phyloP scores from a whole-genome alignment of 768 basidiomycete species.

The Cantharellus cinnabarinus region DNA sequence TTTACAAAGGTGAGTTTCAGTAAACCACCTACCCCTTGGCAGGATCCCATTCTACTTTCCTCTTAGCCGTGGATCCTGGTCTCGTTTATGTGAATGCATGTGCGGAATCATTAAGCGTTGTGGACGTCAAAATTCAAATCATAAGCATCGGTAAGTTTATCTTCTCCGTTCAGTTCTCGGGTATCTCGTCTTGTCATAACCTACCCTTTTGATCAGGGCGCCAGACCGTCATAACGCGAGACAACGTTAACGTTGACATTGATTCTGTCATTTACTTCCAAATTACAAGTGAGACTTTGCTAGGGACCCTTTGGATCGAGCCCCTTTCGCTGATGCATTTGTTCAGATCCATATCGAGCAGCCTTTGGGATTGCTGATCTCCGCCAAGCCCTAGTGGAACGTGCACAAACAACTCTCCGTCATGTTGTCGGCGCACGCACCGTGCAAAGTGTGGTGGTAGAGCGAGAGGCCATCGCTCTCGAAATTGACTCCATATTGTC shows the following conservation, averaged over 20 bases:
- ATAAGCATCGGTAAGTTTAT: slow-evolving; percentile 40
- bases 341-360: slow-evolving; percentile 56
- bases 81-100: slow-evolving; percentile 86
- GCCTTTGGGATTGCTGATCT: slow-evolving; percentile 87
- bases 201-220: slow-evolving; percentile 6
- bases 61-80: slow-evolving; percentile 65
- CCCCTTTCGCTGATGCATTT: slow-evolving; percentile 10
- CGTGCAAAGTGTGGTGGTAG: slow-evolving; percentile 90
- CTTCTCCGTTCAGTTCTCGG: slow-evolving; percentile 39
- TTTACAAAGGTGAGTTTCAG: slow-evolving; percentile 40
- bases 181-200: slow-evolving; percentile 4
- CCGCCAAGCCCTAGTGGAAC: slow-evolving; percentile 62
- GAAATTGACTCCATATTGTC: slow-evolving; percentile 95
- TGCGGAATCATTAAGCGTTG: slow-evolving; percentile 66
- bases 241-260: slow-evolving; percentile 72
- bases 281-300: slow-evolving; percentile 4
- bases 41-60: neutral
- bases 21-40: neutral
- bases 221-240: slow-evolving; percentile 66
- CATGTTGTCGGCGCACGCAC: slow-evolving; percentile 90
- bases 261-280: slow-evolving; percentile 91
- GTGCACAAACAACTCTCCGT: slow-evolving; percentile 86
- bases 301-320: neutral
- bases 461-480: slow-evolving; percentile 88
- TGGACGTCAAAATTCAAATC: slow-evolving; percentile 95